phyloP scores from a whole-genome alignment of 306 rosid genomes.

The Vicia villosa region DNA sequence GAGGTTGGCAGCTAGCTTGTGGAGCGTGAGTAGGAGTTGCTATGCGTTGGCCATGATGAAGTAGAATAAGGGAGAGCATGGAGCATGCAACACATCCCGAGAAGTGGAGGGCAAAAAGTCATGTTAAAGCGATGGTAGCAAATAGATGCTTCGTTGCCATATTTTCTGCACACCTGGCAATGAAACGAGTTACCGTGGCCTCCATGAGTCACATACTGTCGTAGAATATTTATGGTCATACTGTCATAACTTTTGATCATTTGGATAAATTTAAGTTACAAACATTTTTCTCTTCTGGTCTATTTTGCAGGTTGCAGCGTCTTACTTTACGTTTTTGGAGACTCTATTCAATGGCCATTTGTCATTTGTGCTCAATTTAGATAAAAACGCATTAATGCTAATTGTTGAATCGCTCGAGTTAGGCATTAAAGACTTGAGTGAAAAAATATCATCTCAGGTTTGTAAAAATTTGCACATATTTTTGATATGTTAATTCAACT shows the following conservation, averaged over 20 bases:
- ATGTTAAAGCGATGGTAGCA: too few relatives aligned
- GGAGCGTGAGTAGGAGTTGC: too few relatives aligned
- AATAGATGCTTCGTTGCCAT: too few relatives aligned
- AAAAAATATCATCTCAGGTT: conserved; percentile 84
- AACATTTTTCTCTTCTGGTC: conserved; percentile 28
- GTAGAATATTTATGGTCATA: background rate
- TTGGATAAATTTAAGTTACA: background rate
- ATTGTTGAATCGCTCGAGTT: conserved; percentile 80
- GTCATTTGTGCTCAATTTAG: conserved; percentile 65
- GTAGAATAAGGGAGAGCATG: too few relatives aligned
- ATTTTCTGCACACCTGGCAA: background rate
- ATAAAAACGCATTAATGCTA: conserved; percentile 63
- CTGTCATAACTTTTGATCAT: background rate
- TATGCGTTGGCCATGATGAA: too few relatives aligned
- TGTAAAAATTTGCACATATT: conserved; percentile 24
- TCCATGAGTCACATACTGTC: background rate
- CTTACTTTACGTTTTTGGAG: conserved; percentile 83
- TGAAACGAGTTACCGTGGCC: background rate
- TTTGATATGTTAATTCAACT: background rate
- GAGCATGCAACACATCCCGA: too few relatives aligned
- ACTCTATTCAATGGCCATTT: conserved; percentile 73
- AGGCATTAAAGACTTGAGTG: conserved; percentile 87
- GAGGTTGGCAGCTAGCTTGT: too few relatives aligned
- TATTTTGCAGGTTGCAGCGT: conserved; percentile 65
- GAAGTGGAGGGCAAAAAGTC: too few relatives aligned